phyloP scores from a whole-genome alignment of 352 stramenopile species.

The Thalassiosira oceanica region DNA sequence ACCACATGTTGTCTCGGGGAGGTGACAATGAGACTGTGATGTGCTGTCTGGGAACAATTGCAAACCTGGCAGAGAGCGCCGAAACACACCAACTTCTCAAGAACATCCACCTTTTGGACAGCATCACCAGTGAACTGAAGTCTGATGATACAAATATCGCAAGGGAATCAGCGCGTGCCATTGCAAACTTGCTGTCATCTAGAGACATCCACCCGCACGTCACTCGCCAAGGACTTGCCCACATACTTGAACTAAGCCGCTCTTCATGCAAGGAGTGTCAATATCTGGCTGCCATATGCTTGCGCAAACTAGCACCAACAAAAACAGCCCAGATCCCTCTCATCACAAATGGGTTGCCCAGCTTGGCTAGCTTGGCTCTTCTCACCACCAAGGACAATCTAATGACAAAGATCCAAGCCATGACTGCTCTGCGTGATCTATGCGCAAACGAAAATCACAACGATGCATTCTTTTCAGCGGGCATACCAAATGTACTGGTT shows the following conservation, averaged over 20 bases:
- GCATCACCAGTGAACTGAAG: slow-evolving; percentile 80
- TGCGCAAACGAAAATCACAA: slow-evolving; percentile 38
- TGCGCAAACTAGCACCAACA: slow-evolving; percentile 93
- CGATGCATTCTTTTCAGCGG: slow-evolving; percentile 74
- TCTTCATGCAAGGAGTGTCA: slow-evolving; percentile 90
- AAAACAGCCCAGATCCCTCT: slow-evolving; percentile 87
- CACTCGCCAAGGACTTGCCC: slow-evolving; percentile 87
- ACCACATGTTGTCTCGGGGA: slow-evolving; percentile 86
- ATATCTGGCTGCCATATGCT: slow-evolving; percentile 91
- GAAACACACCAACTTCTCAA: slow-evolving; percentile 90
- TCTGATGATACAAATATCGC: slow-evolving; percentile 89
- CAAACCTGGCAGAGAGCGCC: slow-evolving; percentile 92
- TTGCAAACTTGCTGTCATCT: slow-evolving; percentile 92
- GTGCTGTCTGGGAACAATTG: slow-evolving; percentile 89
- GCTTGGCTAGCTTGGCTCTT: slow-evolving; percentile 89
- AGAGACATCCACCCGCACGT: slow-evolving; percentile 89
- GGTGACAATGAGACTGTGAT: slow-evolving; percentile 89
- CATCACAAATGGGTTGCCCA: slow-evolving; percentile 87
- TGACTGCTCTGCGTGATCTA: slow-evolving; percentile 84
- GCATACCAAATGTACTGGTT: slow-evolving; percentile 86
- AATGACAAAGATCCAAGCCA: slow-evolving; percentile 87
- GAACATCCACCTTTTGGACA: slow-evolving; percentile 24
- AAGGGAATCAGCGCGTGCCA: slow-evolving; percentile 88
- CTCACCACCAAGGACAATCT: slow-evolving; percentile 87
- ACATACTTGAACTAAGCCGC: slow-evolving; percentile 88